Base-by-base conservation (phyloP, 108 stramenopile species). In the Skeletonema marinoi region DNA sequence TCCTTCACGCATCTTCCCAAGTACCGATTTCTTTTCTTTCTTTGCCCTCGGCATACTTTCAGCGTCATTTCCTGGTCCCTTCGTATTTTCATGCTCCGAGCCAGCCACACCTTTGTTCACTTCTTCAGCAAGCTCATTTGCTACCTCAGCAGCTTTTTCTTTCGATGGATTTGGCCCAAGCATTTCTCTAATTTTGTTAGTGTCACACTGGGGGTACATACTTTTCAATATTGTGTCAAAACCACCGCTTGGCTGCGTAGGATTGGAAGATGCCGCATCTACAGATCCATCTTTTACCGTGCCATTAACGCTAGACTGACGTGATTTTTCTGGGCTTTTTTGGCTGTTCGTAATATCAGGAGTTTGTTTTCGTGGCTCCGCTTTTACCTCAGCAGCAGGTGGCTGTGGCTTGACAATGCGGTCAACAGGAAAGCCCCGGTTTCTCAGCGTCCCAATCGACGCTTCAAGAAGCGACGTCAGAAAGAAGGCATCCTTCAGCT, bases 401-500 rank as follows among this genome's bases (percentile, higher is more conserved):
- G 36, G 69, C 11, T 46, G 11, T 31, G 82, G 87, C 33, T 50
- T 38, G 7, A 77, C 65, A 54, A 93, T 86, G 33, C 92, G 68
- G 70, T 93, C 92, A 16, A 91, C 90, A 9, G 92, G 89, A 36
- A 93, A 93, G 0, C 92, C 92, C 66, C 92, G 46, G 19, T 78
- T 80, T 42, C 89, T 79, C 6, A 93, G 78, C 44, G 89, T 88
- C 19, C 90, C 87, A 1, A 93, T 68, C 1, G 92, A 88, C 11
- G 90, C 87, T 68, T 93, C 92, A 8, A 93, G 73, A 12, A 93
- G 60, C 29, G 85, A 87, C 36, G 85, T 84, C 17, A 93, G 77
- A 65, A 93, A 89, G 66, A 93, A 90, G 6, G 88, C 88, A 73
- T 93, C 90, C 56, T 93, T 90, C 25, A 93, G 67, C 64, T 90